Conservation (phyloP, 768 basidiomycete genomes). For the Daedaleopsis sinensis region DNA sequence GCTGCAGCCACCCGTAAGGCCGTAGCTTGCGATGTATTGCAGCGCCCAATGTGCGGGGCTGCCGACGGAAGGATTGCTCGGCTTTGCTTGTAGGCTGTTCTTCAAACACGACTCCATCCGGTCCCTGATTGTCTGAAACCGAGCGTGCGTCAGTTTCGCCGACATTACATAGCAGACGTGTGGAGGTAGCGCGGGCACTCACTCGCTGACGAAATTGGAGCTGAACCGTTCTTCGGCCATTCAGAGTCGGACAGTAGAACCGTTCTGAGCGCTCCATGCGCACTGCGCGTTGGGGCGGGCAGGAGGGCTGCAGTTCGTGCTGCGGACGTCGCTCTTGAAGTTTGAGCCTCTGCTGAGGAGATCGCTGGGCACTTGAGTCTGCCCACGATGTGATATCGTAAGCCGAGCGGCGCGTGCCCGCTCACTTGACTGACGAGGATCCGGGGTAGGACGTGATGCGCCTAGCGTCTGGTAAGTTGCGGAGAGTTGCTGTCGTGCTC, state of each 20-base stretch:
- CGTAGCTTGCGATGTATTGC: background rate
- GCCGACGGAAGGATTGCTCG: background rate
- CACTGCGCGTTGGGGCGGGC: background rate
- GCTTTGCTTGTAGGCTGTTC: background rate
- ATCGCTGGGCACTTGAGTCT: too few species aligned
- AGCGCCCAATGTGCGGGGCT: background rate
- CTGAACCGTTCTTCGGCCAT: background rate
- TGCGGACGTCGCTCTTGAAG: too few species aligned
- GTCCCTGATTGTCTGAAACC: background rate
- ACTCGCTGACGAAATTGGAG: background rate
- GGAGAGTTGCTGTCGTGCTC: background rate
- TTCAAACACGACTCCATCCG: background rate
- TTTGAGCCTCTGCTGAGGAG: too few species aligned
- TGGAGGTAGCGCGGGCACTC: background rate
- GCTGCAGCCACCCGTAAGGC: background rate
- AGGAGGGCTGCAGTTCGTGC: background rate
- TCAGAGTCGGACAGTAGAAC: background rate
- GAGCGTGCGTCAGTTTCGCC: background rate
- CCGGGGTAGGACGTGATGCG: background rate
- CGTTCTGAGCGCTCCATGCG: background rate
- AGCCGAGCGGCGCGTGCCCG: background rate
- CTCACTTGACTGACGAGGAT: slow-evolving; percentile 1
- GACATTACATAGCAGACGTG: background rate
- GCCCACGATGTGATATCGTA: background rate
- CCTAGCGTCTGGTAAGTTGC: background rate